A percentile compares a stretch with the other conserved stretches of the same genome.
Conservation (phyloP, 2,329 filamentous ascomycete species). For the Fusarium albosuccineum region DNA sequence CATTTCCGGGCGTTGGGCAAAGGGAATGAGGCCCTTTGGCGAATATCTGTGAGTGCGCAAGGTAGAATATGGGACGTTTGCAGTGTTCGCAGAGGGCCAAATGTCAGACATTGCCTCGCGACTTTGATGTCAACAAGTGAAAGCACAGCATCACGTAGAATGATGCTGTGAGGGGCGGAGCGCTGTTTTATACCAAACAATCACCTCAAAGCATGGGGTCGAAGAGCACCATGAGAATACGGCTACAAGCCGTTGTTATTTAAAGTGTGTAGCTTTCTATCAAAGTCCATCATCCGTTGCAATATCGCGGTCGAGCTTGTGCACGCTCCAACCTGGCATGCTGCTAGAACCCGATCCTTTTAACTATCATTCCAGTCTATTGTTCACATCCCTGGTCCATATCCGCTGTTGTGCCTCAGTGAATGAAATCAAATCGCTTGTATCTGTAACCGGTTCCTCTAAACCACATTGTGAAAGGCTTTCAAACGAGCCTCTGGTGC, state of each 20-base stretch:
- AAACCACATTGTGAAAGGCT: slow-evolving; percentile 6
- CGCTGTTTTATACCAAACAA: slow-evolving; percentile 8
- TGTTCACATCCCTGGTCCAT: neutral
- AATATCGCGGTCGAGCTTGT: neutral
- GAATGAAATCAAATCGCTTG: slow-evolving; percentile 6
- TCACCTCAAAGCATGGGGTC: slow-evolving; percentile 8
- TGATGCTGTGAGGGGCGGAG: neutral
- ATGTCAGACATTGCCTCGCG: slow-evolving; percentile 1
- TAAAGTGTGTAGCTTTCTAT: slow-evolving; percentile 17
- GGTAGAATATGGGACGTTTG: slow-evolving; percentile 13
- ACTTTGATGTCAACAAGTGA: slow-evolving; percentile 17
- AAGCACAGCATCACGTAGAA: slow-evolving; percentile 1
- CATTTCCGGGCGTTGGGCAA: slow-evolving; percentile 29
- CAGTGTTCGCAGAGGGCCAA: slow-evolving; percentile 14
- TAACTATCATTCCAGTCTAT: slow-evolving; percentile 12
- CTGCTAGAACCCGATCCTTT: slow-evolving; percentile 4
- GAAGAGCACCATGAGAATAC: slow-evolving; percentile 22
- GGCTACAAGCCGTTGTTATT: slow-evolving; percentile 20
- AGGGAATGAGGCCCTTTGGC: slow-evolving; percentile 6
- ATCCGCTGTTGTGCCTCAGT: neutral
- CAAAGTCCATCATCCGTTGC: slow-evolving; percentile 8
- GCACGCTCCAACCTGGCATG: neutral
- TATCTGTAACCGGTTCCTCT: slow-evolving; percentile 7
- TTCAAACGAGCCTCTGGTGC: neutral
- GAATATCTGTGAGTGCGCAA: slow-evolving; percentile 15